phyloP scores from a whole-genome alignment of 208 protist species.

The Lotmaria passim region DNA sequence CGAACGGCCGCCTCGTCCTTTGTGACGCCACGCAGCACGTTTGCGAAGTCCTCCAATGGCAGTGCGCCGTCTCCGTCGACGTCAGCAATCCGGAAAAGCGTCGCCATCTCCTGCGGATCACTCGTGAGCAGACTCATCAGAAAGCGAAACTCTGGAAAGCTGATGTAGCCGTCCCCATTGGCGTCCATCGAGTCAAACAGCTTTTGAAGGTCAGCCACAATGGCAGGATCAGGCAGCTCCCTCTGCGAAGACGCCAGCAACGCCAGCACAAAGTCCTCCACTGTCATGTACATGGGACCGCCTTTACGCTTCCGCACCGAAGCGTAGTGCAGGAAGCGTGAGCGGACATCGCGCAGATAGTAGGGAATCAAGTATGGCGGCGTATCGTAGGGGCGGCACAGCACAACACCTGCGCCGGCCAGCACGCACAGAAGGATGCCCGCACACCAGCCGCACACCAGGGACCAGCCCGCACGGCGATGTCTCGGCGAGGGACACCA shows the following conservation, averaged over 20 bases:
- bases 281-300: conserved; percentile 76
- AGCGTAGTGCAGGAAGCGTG: conserved; percentile 89
- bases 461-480: conserved; percentile 10
- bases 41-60: conserved; percentile 71
- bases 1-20: conserved; percentile 57
- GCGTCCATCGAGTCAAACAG: conserved; percentile 79
- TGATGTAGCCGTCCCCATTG: conserved; percentile 81
- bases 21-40: conserved; percentile 71
- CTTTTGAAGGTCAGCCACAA: conserved; percentile 20
- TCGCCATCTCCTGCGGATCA: conserved; percentile 48
- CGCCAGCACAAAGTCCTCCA: conserved; percentile 86
- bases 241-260: conserved; percentile 60
- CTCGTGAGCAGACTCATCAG: conserved; percentile 83
- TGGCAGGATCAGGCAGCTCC: conserved; percentile 34
- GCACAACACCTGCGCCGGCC: conserved; percentile 32
- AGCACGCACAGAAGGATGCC: conserved; percentile 29
- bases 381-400: conserved; percentile 75
- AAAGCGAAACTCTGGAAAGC: conserved; percentile 83
- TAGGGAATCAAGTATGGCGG: conserved; percentile 90
- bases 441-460: conserved; percentile 28
- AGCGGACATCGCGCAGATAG: conserved; percentile 82
- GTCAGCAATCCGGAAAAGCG: conserved; percentile 73
- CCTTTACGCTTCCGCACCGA: conserved; percentile 62
- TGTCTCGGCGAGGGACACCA: neutral
- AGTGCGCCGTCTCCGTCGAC: conserved; percentile 56